phyloP scores from a whole-genome alignment of 441 rosid genomes.

The Melastoma candidum region DNA sequence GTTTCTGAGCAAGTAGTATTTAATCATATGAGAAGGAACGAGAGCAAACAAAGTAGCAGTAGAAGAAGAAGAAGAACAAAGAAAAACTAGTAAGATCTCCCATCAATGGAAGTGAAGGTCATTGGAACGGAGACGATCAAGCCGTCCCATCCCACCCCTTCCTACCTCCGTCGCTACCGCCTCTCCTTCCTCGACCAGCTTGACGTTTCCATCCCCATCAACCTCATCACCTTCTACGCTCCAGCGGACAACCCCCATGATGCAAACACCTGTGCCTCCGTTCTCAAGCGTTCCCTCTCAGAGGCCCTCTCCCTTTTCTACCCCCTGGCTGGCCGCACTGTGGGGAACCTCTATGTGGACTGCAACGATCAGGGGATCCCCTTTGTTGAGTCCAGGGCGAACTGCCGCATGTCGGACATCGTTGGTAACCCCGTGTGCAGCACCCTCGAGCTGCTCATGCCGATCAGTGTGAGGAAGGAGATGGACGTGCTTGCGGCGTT shows the following conservation, averaged over 20 bases:
- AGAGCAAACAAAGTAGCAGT: too few relatives aligned
- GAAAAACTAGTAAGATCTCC: too few relatives aligned
- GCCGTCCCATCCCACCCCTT: slow-evolving; percentile 21
- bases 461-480: slow-evolving; percentile 9
- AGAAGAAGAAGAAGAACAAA: too few relatives aligned
- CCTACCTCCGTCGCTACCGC: slow-evolving; percentile 16
- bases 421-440: slow-evolving; percentile 17
- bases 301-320: slow-evolving; percentile 12
- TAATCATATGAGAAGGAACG: too few relatives aligned
- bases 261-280: slow-evolving; percentile 1
- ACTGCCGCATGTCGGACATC: slow-evolving; percentile 15
- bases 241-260: background rate
- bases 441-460: slow-evolving; percentile 16
- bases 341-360: slow-evolving; percentile 14
- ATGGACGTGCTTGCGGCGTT: slow-evolving; percentile 5
- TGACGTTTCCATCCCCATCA: slow-evolving; percentile 19
- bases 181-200: slow-evolving; percentile 26
- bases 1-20: too few relatives aligned
- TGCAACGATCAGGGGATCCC: slow-evolving; percentile 18
- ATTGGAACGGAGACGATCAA: slow-evolving; percentile 17
- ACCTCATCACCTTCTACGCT: slow-evolving; percentile 17
- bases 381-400: slow-evolving; percentile 14
- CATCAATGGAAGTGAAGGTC: slow-evolving; percentile 14
- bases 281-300: slow-evolving; percentile 5
- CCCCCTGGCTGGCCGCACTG: slow-evolving; percentile 12